Evolutionary conservation across 805 yeast genomes (phyloP), one percentile per base, ranked within the genome.

Genomic region (Wickerhamiella galacta): DNA sequence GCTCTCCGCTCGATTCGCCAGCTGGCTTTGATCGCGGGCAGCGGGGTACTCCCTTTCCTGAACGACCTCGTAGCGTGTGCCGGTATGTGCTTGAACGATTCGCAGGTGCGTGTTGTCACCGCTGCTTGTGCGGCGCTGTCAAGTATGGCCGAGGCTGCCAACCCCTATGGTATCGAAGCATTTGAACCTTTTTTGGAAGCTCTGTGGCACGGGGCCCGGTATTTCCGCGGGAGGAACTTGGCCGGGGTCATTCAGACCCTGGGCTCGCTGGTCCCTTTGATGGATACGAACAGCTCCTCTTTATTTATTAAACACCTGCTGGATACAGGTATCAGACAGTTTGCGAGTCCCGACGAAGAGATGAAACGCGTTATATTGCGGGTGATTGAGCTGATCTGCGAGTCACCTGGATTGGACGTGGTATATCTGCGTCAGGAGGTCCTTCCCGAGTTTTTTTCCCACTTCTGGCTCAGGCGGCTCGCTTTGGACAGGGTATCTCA

Each of bases 101-200:
- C 73, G 32, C 74, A 75, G 36, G 48, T 70, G 9, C 71, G 67
- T 28, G 77, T 83, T 0, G 60, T 92, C 35, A 66, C 69, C 2
- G 63, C 72, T 9, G 63, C 93, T 0, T 93, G 93, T 0, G 57
- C 64, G 22, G 73, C 94, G 0, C 47, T 85, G 2, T 59, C 85
- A 1, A 66, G 75, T 1, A 53, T 87, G 21, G 95, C 95, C 0
- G 85, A 79, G 31, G 73, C 80, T 6, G 69, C 82, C 3, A 62
- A 70, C 16, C 96, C 96, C 0, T 81, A 77, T 54, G 98, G 96
- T 29, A 76, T 80, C 35, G 95, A 81, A 45, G 71, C 87, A 0
- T 85, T 87, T 50, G 92, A 83, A 44, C 54, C 56, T 0, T 62
- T 74, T 0, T 48, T 87, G 22, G 87, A 79, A 35, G 78, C 82